Conservation (phyloP, 805 yeast species). For the Candida krabiensis region DNA sequence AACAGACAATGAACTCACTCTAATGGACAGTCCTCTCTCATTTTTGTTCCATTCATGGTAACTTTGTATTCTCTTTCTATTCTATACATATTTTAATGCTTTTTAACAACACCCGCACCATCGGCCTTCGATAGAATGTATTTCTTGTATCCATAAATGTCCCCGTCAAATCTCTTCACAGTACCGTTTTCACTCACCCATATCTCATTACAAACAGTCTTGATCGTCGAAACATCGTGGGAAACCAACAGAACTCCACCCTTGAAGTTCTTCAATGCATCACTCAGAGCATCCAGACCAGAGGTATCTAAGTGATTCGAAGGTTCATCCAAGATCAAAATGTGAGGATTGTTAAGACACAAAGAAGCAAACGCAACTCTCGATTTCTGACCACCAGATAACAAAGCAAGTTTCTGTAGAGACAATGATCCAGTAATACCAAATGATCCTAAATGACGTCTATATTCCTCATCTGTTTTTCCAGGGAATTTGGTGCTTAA, state of each 20-base stretch:
- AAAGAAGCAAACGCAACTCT: slow-evolving; percentile 97
- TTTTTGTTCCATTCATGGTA: too few relatives aligned
- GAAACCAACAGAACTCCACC: slow-evolving; percentile 98
- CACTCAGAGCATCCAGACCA: slow-evolving; percentile 93
- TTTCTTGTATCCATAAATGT: slow-evolving; percentile 85
- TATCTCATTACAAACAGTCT: slow-evolving; percentile 86
- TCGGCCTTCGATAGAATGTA: slow-evolving; percentile 79
- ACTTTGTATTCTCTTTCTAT: too few relatives aligned
- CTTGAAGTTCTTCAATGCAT: slow-evolving; percentile 80
- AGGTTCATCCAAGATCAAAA: slow-evolving; percentile 93
- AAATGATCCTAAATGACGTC: slow-evolving; percentile 94
- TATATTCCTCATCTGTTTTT: slow-evolving; percentile 91
- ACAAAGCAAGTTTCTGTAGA: slow-evolving; percentile 80
- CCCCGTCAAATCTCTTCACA: slow-evolving; percentile 77
- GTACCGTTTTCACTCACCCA: slow-evolving; percentile 92
- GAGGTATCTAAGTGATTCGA: slow-evolving; percentile 98
- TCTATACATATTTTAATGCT: slow-evolving; percentile 61
- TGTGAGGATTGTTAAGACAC: slow-evolving; percentile 87
- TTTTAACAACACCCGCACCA: slow-evolving; percentile 86
- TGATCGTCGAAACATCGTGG: slow-evolving; percentile 92
- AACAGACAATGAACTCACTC: slow-evolving; percentile 9
- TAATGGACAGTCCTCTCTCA: too few relatives aligned
- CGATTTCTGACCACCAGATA: slow-evolving; percentile 98
- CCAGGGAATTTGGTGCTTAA: slow-evolving; percentile 89
- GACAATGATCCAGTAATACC: slow-evolving; percentile 96